Evolutionary conservation across 495 filamentous ascomycete species (phyloP).

Genomic region (Tuber magnatum): DNA sequence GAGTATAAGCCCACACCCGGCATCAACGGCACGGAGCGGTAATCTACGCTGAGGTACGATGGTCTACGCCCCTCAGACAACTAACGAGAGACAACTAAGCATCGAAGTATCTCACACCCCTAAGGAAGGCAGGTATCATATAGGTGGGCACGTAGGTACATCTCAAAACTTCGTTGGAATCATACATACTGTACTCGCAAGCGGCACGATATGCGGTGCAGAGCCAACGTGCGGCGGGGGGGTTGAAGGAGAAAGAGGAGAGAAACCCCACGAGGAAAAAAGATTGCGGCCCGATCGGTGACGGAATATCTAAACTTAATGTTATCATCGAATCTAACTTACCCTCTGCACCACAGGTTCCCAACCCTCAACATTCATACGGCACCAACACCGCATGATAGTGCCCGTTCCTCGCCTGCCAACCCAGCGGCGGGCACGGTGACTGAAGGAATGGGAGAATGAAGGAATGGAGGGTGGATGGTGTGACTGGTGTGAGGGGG

Average conservation of each 20-base stretch:
- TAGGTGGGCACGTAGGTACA: neutral
- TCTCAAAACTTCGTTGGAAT: neutral
- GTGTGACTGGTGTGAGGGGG: neutral
- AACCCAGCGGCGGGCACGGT: neutral
- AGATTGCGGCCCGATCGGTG: neutral
- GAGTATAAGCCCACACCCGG: neutral
- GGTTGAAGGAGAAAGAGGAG: neutral
- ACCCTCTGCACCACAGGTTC: neutral
- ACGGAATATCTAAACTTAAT: neutral
- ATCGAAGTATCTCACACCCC: neutral
- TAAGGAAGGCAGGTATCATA: neutral
- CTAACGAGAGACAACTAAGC: neutral
- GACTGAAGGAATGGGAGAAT: neutral
- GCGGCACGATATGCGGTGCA: neutral
- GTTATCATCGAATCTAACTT: neutral
- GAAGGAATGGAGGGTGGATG: neutral
- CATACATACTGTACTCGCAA: neutral
- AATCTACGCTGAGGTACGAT: neutral
- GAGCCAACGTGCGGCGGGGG: neutral
- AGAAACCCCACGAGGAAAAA: neutral
- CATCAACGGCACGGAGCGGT: neutral
- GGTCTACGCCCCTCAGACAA: neutral
- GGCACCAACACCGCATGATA: neutral
- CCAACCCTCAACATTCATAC: neutral
- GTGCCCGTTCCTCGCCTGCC: neutral